Evolutionary conservation across 805 yeast species (phyloP), one percentile per base, ranked within the genome.

Genomic region (Teunomyces stri): DNA sequence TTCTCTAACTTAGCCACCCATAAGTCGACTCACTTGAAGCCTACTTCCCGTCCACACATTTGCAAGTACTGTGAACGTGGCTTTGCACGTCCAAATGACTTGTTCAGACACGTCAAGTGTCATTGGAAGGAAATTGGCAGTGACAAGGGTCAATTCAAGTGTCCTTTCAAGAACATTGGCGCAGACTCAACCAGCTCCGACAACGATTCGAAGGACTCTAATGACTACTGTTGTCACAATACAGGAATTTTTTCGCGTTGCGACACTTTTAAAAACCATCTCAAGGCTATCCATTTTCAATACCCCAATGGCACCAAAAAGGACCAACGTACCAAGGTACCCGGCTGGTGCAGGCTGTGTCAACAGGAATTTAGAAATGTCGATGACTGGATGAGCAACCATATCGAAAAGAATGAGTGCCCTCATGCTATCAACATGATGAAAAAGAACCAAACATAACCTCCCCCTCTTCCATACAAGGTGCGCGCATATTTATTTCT

Each of bases 181-280:
- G 50, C 48, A 4, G 63, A 59, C 10, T 52, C 51, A 25, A 11
- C 16, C 5, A 21, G 31, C 28, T 13, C 22, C 12, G 47, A 44
- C 21, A 42, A 41, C 12, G 43, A 46, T n/a, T 46, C 40, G 10
- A 49, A 48, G 11, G 46, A 31, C 22, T 33, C 44, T 7, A 57
- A 55, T 18, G 69, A 68, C 53, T 69, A 68, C 52, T 70, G 76
- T 51, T 89, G 96, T 61, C 97, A 90, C 62, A 79, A 80, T 46
- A 81, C 89, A 6, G 97, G 97, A 4, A 83, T 87, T 27, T 90
- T 90, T 58, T 82, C 90, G 10, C 76, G 97, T 43, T 87, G 96
- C 62, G 97, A 90, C 62, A 90, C 97, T 4, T 90, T 81, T 69
- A 90, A 90, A 61, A 90, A 90, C 66, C 97, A 90, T 66, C 72